Conservation (phyloP, 257 asterid species). For the Forsythia suspensa region DNA sequence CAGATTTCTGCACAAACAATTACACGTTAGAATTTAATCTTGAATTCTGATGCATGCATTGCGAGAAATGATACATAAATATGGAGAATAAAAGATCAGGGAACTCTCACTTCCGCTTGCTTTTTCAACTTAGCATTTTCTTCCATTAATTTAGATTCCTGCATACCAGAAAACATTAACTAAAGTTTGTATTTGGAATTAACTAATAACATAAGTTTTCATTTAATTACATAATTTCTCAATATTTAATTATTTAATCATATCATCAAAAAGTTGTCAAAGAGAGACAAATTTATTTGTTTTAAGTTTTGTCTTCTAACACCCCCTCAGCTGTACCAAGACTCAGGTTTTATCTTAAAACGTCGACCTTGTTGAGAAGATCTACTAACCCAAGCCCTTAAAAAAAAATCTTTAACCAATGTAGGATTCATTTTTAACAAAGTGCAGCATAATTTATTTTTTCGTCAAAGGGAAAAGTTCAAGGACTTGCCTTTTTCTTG, state of each 20-base stretch:
- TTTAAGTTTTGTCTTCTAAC: too few species aligned
- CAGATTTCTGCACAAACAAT: slow-evolving; percentile 20
- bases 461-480: background rate
- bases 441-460: too few species aligned
- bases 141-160: slow-evolving; percentile 59
- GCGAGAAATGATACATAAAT: background rate
- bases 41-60: background rate
- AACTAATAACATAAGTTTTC: too few species aligned
- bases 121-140: slow-evolving; percentile 57
- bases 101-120: slow-evolving; percentile 30
- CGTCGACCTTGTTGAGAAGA: too few species aligned
- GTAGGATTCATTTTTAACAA: background rate
- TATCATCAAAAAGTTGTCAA: background rate
- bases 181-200: background rate
- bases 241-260: too few species aligned
- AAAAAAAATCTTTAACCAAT: too few species aligned
- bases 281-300: background rate
- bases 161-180: slow-evolving; percentile 22
- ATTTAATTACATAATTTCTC: too few species aligned
- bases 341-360: too few species aligned
- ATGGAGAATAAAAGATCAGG: background rate
- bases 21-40: background rate
- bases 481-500: slow-evolving; percentile 58
- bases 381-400: background rate
- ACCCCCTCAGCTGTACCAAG: background rate